Conservation (phyloP, 768 basidiomycete species). For the Tylopilus sp. region DNA sequence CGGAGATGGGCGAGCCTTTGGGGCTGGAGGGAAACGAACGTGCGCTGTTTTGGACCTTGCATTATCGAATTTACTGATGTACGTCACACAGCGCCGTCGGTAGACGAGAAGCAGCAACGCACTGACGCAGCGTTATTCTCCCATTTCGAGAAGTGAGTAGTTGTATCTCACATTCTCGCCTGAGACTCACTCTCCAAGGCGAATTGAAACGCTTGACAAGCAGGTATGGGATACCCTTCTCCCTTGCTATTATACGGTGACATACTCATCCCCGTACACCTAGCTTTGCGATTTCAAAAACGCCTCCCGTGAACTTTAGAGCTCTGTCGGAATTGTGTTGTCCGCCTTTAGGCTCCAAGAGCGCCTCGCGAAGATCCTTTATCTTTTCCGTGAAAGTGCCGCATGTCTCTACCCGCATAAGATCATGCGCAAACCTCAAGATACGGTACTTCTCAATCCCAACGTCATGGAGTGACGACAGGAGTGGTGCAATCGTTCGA, state of each 20-base stretch:
- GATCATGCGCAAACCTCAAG: conserved; percentile 37
- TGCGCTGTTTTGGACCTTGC: too few relatives aligned
- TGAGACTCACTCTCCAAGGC: conserved; percentile 30
- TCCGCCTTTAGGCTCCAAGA: conserved; percentile 51
- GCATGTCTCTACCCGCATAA: conserved; percentile 52
- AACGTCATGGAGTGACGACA: conserved; percentile 32
- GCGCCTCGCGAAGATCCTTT: conserved; percentile 47
- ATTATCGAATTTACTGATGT: too few relatives aligned
- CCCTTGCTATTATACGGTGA: too few relatives aligned
- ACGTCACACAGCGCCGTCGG: conserved; percentile 35
- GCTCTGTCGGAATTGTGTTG: conserved; percentile 53
- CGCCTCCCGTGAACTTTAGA: conserved; percentile 52
- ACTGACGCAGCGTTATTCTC: conserved; percentile 49
- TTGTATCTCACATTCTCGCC: conserved; percentile 1
- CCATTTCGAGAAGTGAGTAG: conserved; percentile 44
- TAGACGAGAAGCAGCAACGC: conserved; percentile 49
- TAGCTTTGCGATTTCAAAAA: conserved; percentile 52
- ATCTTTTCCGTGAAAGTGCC: conserved; percentile 54
- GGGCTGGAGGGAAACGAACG: conserved; percentile 20
- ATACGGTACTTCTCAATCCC: conserved; percentile 37
- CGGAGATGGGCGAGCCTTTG: too few relatives aligned
- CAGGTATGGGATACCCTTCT: conserved; percentile 32
- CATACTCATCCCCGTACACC: background rate
- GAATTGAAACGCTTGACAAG: conserved; percentile 45
- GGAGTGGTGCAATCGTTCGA: too few relatives aligned